Conservation (phyloP, 2,329 filamentous ascomycete genomes). For the Aspergillus transmontanensis region DNA sequence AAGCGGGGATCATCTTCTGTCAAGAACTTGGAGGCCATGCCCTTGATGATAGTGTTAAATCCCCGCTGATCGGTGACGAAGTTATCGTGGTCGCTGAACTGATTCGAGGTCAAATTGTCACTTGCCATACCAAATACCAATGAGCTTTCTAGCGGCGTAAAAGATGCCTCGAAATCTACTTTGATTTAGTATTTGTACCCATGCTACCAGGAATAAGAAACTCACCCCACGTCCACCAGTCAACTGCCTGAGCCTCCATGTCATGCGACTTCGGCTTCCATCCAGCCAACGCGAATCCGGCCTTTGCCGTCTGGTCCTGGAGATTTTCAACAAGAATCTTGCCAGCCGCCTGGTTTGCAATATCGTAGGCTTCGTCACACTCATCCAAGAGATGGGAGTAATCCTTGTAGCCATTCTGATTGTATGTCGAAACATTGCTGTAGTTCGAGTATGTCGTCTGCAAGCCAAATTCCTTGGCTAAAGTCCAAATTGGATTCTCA, state of each 20-base stretch:
- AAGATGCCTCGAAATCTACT: slow-evolving; percentile 60
- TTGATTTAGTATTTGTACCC: not conserved
- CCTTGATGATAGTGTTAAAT: slow-evolving; percentile 59
- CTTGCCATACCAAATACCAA: slow-evolving; percentile 57
- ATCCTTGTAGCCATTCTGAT: slow-evolving; percentile 57
- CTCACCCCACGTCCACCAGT: slow-evolving; percentile 58
- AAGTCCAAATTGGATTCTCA: slow-evolving; percentile 61
- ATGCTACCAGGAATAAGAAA: not conserved
- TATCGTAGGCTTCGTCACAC: slow-evolving; percentile 51
- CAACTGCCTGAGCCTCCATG: slow-evolving; percentile 60
- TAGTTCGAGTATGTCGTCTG: slow-evolving; percentile 62
- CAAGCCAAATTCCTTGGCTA: slow-evolving; percentile 60
- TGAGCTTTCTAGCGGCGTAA: slow-evolving; percentile 58
- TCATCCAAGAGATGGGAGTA: slow-evolving; percentile 54
- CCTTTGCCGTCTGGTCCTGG: slow-evolving; percentile 61
- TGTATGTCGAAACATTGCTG: slow-evolving; percentile 60
- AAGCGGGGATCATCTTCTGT: slow-evolving; percentile 58
- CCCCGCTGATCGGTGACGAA: slow-evolving; percentile 64
- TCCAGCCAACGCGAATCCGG: slow-evolving; percentile 59
- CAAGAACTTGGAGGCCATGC: slow-evolving; percentile 62
- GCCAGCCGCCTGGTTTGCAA: slow-evolving; percentile 56
- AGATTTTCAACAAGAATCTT: slow-evolving; percentile 59
- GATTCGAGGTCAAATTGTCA: slow-evolving; percentile 63
- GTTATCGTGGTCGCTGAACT: slow-evolving; percentile 64
- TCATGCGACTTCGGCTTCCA: slow-evolving; percentile 61